Evolutionary conservation across 805 yeast genomes (phyloP), one percentile per base, ranked within the genome.

Genomic region (Candida adriatica): DNA sequence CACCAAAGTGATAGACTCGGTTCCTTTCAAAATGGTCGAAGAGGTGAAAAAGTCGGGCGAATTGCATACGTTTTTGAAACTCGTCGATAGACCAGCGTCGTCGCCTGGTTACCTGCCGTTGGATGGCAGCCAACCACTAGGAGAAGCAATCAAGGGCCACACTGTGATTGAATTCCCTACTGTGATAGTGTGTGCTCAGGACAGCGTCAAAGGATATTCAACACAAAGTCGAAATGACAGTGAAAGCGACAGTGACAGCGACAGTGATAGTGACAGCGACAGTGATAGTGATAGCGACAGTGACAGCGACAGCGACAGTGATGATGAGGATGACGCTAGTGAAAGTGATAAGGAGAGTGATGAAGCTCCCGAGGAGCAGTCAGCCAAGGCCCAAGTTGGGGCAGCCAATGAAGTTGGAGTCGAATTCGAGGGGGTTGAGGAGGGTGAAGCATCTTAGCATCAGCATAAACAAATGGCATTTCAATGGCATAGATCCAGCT

Each of bases 91-190:
- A 15, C 45, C 48, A 7, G 50, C 52, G 15, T 58, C 58, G 24
- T 48, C 65, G 2, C 58, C 52, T 15, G 56, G 62, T 19, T 46
- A 71, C 16, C 54, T 74, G 3, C 48, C 51, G 24, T 24, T 77
- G 11, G 58, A 62, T 14, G 32, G 52, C 0, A 53, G 46, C 1
- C 43, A 42, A n/a, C 35, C 59, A 15, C 45, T 83, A 2, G 69
- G 70, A 0, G 71, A 68, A 16, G 61, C 63, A 1, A 44, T 86
- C n/a, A 58, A 60, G 36, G 74, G 75, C 21, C 65, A 66, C 34
- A 63, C 75, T 0, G 82, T 86, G 0, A 64, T 85, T 21, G 96
- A 86, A 50, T 86, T 70, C 43, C 95, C 96, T 0, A 79, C 87
- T 0, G 60, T 86, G 5, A 66, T 61, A 34, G 61, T 80, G 1